phyloP scores from a whole-genome alignment of 495 filamentous ascomycete species.

The Aspergillus diversus region DNA sequence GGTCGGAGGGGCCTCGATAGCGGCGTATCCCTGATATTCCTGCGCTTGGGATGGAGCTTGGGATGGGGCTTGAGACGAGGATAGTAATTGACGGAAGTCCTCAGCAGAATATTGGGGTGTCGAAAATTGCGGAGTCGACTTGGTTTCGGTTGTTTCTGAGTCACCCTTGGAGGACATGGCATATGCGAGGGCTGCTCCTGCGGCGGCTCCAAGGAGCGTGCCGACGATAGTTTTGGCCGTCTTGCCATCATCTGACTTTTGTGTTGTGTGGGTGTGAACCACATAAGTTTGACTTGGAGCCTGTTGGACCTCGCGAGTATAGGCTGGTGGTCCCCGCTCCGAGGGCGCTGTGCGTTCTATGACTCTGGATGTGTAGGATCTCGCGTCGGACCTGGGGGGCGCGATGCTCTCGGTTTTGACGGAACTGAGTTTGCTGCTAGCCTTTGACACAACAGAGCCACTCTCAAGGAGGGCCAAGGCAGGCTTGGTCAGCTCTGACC shows the following conservation, averaged over 20 bases:
- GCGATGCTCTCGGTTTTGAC: slow-evolving; percentile 37
- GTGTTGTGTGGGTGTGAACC: slow-evolving; percentile 34
- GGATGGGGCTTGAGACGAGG: slow-evolving; percentile 34
- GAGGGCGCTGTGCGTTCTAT: slow-evolving; percentile 33
- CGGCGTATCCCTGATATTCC: slow-evolving; percentile 33
- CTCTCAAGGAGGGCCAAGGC: slow-evolving; percentile 42
- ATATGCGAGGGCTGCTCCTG: slow-evolving; percentile 76
- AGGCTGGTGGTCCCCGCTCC: slow-evolving; percentile 28
- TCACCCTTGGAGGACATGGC: slow-evolving; percentile 62
- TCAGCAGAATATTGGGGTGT: slow-evolving; percentile 32
- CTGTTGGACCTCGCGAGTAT: slow-evolving; percentile 34
- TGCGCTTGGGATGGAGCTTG: slow-evolving; percentile 30
- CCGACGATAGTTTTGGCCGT: slow-evolving; percentile 66
- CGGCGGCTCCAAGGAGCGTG: slow-evolving; percentile 74
- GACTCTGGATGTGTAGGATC: slow-evolving; percentile 37
- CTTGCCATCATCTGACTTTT: slow-evolving; percentile 43
- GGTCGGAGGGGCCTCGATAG: slow-evolving; percentile 48
- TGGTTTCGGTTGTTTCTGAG: slow-evolving; percentile 31
- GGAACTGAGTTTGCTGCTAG: slow-evolving; percentile 36
- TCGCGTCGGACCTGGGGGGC: slow-evolving; percentile 33
- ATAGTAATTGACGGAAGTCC: slow-evolving; percentile 36
- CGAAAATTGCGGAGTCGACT: slow-evolving; percentile 23
- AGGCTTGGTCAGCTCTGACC: slow-evolving; percentile 38
- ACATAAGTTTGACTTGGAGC: slow-evolving; percentile 36
- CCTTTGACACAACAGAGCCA: slow-evolving; percentile 45